phyloP scores from a whole-genome alignment of 164 flowering plant genomes.

The Nelumbo lutea region DNA sequence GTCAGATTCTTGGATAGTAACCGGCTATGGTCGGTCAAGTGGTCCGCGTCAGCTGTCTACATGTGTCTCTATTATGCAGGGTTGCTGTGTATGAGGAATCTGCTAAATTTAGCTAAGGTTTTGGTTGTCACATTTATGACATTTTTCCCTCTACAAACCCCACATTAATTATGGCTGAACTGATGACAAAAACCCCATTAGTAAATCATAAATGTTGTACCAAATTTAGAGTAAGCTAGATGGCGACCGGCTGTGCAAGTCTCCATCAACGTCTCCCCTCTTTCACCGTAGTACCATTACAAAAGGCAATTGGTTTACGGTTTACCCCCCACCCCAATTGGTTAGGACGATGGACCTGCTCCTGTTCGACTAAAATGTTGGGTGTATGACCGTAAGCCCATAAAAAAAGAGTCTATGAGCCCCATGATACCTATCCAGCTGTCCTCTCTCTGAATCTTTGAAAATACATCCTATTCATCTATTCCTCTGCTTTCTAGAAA shows the following conservation, averaged over 20 bases:
- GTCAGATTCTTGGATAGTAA: constrained; percentile 4
- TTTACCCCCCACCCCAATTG: too few species aligned
- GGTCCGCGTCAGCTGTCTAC: constrained; percentile 6
- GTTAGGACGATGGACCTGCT: too few species aligned
- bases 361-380: too few species aligned
- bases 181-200: neutral
- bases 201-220: neutral
- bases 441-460: too few species aligned
- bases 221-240: constrained; percentile 5
- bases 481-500: too few species aligned
- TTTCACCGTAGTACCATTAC: too few species aligned
- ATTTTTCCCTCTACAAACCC: neutral
- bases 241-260: constrained; percentile 12
- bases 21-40: constrained; percentile 20
- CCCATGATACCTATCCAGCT: too few species aligned
- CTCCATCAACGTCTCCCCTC: neutral
- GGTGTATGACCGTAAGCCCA: too few species aligned
- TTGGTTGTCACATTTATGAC: constrained; percentile 8
- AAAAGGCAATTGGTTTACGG: too few species aligned
- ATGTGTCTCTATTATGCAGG: constrained; percentile 14
- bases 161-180: neutral
- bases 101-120: constrained; percentile 5
- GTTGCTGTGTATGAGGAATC: constrained; percentile 12
- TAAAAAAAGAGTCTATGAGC: too few species aligned
- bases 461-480: too few species aligned